Conservation (phyloP, 1,139 yeast genomes). For the Lodderomyces orthopsilosis region DNA sequence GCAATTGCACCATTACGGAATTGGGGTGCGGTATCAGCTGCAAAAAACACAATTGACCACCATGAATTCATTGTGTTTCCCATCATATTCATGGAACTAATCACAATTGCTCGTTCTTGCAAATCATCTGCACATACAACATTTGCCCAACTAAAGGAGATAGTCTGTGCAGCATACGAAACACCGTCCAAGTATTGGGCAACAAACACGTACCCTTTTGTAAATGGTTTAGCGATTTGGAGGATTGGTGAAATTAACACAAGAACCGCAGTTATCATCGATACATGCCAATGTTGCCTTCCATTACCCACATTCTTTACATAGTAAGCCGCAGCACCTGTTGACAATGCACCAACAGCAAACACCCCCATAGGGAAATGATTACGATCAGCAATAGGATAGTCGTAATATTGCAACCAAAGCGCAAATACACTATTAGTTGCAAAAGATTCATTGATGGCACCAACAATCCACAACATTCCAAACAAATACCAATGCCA, state of each 20-base stretch:
- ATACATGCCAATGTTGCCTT: constrained; percentile 45
- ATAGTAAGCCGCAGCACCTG: constrained; percentile 45
- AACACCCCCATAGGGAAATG: constrained; percentile 58
- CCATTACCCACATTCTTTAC: constrained; percentile 25
- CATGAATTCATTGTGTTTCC: constrained; percentile 63
- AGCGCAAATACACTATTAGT: constrained; percentile 53
- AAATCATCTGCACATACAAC: constrained; percentile 43
- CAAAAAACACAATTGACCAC: constrained; percentile 56
- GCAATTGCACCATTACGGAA: constrained; percentile 55
- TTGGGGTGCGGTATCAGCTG: constrained; percentile 49
- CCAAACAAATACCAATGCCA: constrained; percentile 64
- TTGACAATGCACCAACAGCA: constrained; percentile 51
- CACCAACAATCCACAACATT: constrained; percentile 56
- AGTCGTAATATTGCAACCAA: constrained; percentile 44
- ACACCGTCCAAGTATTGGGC: constrained; percentile 56
- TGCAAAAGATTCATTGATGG: constrained; percentile 55
- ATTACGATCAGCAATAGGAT: constrained; percentile 47
- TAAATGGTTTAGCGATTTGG: constrained; percentile 6
- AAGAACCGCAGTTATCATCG: constrained; percentile 36
- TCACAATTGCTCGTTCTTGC: constrained; percentile 55
- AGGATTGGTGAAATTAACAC: constrained; percentile 47
- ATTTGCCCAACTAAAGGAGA: constrained; percentile 62
- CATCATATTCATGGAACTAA: constrained; percentile 65
- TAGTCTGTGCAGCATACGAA: constrained; percentile 56
- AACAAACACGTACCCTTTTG: constrained; percentile 33